Evolutionary conservation across 192 early-diverging fungal species (phyloP), one percentile per base, ranked within the genome.

Genomic region (Coemansia sp.): DNA sequence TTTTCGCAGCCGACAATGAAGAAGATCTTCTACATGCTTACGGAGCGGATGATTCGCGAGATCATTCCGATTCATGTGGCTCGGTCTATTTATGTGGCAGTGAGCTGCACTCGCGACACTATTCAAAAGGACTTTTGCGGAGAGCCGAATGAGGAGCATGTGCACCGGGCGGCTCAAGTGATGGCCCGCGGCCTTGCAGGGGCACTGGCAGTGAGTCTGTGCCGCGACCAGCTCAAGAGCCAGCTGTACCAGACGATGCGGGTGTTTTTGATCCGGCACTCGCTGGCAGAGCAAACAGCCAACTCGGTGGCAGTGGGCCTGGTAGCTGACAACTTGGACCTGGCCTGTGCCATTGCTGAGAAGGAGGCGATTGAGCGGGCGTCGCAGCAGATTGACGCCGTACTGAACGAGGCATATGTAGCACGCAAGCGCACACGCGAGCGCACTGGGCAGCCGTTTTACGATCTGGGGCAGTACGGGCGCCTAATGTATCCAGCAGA

Each of bases 291-390:
- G 41, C 57, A 58, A 48, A 59, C 76, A 33, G 83, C 89, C 0
- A 94, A 97, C 52, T 88, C 91, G 64, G 87, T 89, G 7, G 89
- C 94, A 8, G 78, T 88, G 31, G 80, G 92, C 40, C 84, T 92
- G 23, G 92, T 95, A 10, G 80, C 86, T 5, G 94, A 97, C 64
- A 99, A 99, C 64, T 65, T 97, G 50, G 97, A 99, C 40, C 79
- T 96, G 28, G 93, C 90, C 10, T 96, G 94, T 65, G 86, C 92
- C 0, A 85, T 99, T 23, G 90, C 96, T 51, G 94, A 99, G 68
- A 92, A 94, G 64, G 89, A 93, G 20, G 94, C 97, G 2, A 91
- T 92, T 60, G 93, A 96, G 65, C 95, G 95, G 54, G 91, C 94
- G 1, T 80, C 91, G n/a, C 80, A 88, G n/a, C 93, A 96, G 58